Evolutionary conservation across 2,329 filamentous ascomycete genomes (phyloP).

Genomic region (Zymoseptoria passerinii): DNA sequence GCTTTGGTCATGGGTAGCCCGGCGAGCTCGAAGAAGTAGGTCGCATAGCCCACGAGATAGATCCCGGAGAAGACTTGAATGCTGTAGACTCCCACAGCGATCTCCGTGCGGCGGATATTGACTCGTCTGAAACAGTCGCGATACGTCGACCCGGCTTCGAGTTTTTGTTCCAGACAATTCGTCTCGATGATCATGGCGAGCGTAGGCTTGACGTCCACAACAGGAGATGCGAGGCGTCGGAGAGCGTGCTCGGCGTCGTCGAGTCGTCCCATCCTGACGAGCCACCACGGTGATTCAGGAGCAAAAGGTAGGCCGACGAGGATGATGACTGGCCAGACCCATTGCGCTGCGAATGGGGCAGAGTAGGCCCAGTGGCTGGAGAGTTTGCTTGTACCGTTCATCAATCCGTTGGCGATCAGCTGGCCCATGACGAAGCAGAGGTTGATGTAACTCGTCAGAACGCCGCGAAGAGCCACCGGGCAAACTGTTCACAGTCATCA

Average conservation of each 20-base stretch:
- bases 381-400: slow-evolving; percentile 27
- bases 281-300: slow-evolving; percentile 33
- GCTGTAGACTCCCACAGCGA: slow-evolving; percentile 37
- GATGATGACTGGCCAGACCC: slow-evolving; percentile 35
- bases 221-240: slow-evolving; percentile 29
- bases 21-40: slow-evolving; percentile 43
- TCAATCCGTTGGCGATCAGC: slow-evolving; percentile 42
- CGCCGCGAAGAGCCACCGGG: slow-evolving; percentile 49
- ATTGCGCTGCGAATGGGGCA: slow-evolving; percentile 40
- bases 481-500: slow-evolving; percentile 35
- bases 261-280: slow-evolving; percentile 30
- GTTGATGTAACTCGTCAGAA: slow-evolving; percentile 53
- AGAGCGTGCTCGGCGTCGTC: slow-evolving; percentile 31
- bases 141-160: slow-evolving; percentile 32
- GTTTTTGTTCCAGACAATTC: slow-evolving; percentile 30
- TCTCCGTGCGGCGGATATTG: slow-evolving; percentile 37
- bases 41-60: slow-evolving; percentile 37
- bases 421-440: slow-evolving; percentile 57
- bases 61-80: slow-evolving; percentile 39
- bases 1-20: slow-evolving; percentile 33
- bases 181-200: slow-evolving; percentile 36
- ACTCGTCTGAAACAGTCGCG: slow-evolving; percentile 36
- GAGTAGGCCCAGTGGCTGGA: slow-evolving; percentile 36
- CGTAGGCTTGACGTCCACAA: slow-evolving; percentile 33
- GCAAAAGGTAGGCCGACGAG: slow-evolving; percentile 31